Evolutionary conservation across 2,329 filamentous ascomycete genomes (phyloP).

Genomic region (Microdochium nivale): DNA sequence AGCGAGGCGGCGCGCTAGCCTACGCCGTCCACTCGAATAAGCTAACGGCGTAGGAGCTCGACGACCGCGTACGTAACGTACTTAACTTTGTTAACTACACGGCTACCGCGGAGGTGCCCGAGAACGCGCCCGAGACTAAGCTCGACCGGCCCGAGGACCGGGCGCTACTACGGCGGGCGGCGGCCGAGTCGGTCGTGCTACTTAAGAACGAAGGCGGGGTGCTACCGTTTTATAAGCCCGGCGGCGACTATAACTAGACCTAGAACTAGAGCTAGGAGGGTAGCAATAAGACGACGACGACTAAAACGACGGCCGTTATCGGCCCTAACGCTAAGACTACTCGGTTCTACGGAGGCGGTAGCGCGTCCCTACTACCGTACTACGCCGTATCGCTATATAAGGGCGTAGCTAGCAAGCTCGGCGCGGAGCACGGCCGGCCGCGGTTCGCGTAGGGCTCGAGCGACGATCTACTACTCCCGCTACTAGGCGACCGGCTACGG

Average conservation of each 20-base stretch:
- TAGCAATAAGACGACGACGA: too few species aligned
- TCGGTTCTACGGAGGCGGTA: constrained; percentile 56
- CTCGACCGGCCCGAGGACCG: constrained; percentile 54
- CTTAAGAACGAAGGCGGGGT: constrained; percentile 61
- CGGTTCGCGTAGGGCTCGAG: constrained; percentile 40
- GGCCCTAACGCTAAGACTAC: constrained; percentile 51
- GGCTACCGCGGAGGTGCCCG: constrained; percentile 10
- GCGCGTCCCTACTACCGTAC: constrained; percentile 51
- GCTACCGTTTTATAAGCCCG: constrained; percentile 52
- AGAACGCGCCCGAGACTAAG: constrained; percentile 43
- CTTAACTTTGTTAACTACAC: background rate
- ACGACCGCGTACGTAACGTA: background rate
- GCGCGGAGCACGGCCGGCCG: too few species aligned
- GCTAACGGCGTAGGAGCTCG: background rate
- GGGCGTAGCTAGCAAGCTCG: constrained; percentile 41
- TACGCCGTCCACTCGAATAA: background rate
- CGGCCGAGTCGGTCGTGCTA: constrained; percentile 64
- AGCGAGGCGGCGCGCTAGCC: background rate
- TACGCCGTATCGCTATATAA: constrained; percentile 65
- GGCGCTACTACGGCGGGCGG: constrained; percentile 48
- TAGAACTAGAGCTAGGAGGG: too few species aligned
- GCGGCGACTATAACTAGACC: constrained; percentile 38
- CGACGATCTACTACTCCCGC: constrained; percentile 56
- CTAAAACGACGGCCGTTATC: constrained; percentile 38
- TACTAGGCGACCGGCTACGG: constrained; percentile 52